Conservation (phyloP, 1,139 yeast genomes). For the Candida neerlandica region DNA sequence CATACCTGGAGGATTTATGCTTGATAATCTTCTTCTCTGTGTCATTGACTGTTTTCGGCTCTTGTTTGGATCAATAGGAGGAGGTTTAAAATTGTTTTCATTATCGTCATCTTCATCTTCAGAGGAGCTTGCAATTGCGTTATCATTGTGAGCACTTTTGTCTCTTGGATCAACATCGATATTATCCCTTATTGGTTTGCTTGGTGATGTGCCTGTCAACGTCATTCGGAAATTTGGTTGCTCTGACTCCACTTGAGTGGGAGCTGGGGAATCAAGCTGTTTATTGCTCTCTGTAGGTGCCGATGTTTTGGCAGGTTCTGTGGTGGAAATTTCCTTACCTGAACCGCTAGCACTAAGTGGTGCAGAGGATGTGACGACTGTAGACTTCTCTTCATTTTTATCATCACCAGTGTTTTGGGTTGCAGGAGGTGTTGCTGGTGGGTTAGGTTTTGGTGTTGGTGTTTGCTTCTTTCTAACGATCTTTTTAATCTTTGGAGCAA, state of each 20-base stretch:
- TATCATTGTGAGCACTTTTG: conserved; percentile 9
- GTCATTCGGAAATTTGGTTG: conserved; percentile 9
- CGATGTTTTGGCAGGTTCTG: too few relatives aligned
- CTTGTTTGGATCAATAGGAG: conserved; percentile 22
- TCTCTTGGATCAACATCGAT: conserved; percentile 38
- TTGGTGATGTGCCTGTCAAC: conserved; percentile 7
- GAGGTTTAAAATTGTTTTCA: conserved; percentile 36
- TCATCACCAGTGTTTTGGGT: conserved; percentile 11
- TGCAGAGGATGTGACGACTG: neutral
- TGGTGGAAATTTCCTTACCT: too few relatives aligned
- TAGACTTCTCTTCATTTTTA: neutral
- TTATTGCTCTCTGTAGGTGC: neutral
- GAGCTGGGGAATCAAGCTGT: conserved; percentile 7
- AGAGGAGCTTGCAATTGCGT: conserved; percentile 13
- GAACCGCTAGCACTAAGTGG: neutral
- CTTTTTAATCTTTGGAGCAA: conserved; percentile 42
- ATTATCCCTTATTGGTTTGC: conserved; percentile 15
- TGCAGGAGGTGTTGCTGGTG: conserved; percentile 23
- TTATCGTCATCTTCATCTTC: conserved; percentile 17
- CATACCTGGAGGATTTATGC: conserved; percentile 31
- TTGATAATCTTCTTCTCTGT: conserved; percentile 42
- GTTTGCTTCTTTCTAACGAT: conserved; percentile 22
- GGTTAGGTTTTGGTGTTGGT: conserved; percentile 20
- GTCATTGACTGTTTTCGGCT: conserved; percentile 30
- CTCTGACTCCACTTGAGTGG: conserved; percentile 5